Evolutionary conservation across 352 stramenopile genomes (phyloP).

Genomic region (Globisporangium cystogenes): DNA sequence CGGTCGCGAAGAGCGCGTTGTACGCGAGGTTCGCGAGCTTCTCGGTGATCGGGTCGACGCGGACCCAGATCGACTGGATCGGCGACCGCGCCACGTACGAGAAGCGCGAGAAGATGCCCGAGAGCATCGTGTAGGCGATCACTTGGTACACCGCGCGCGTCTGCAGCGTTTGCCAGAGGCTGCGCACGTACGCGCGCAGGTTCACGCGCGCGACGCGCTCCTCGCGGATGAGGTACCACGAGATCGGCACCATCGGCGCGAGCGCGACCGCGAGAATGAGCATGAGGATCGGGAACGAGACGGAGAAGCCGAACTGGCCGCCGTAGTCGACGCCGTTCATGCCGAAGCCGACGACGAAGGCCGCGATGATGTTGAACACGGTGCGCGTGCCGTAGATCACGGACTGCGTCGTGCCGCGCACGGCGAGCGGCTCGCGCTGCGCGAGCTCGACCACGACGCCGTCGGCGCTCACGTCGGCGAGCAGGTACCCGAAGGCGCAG

Average conservation of each 20-base stretch:
- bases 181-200: slow-evolving; percentile 1
- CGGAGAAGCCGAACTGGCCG: slow-evolving; percentile 24
- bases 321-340: slow-evolving; percentile 34
- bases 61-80: slow-evolving; percentile 33
- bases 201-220: slow-evolving; percentile 3
- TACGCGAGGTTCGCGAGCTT: slow-evolving; percentile 27
- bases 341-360: slow-evolving; percentile 15
- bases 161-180: slow-evolving; percentile 8
- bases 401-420: slow-evolving; percentile 17
- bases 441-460: slow-evolving; percentile 30
- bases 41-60: slow-evolving; percentile 28
- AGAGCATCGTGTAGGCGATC: slow-evolving; percentile 18
- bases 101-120: slow-evolving; percentile 10
- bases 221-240: slow-evolving; percentile 18
- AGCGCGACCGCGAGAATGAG: slow-evolving; percentile 15
- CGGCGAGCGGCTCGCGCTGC: slow-evolving; percentile 24
- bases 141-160: slow-evolving; percentile 20
- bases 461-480: slow-evolving; percentile 49
- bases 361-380: slow-evolving; percentile 15
- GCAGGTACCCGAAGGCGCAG: slow-evolving; percentile 46
- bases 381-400: slow-evolving; percentile 18
- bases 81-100: slow-evolving; percentile 13
- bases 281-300: slow-evolving; percentile 26
- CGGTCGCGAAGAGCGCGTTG: slow-evolving; percentile 13
- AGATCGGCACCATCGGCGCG: slow-evolving; percentile 11